These are phyloP conservation scores for Chlorophyllum brunneum DNA, from an alignment of 768 basidiomycete species.

Conservation along the genomic window DNA sequence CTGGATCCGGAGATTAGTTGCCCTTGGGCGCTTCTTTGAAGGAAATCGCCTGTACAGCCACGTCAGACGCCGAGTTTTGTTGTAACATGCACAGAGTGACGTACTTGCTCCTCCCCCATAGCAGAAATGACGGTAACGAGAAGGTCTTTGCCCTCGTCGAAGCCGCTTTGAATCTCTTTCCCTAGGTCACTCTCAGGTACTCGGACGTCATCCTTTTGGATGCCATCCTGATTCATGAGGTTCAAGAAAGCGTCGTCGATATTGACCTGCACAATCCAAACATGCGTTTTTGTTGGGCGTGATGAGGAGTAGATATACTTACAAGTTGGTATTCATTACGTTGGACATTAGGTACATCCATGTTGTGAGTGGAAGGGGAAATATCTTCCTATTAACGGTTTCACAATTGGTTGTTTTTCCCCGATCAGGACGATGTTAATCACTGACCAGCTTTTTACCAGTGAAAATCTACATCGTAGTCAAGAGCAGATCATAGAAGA, in stretches of 20 bases:
- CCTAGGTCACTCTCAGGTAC: conserved; percentile 87
- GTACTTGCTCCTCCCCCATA: conserved; percentile 89
- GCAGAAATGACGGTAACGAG: conserved; percentile 82
- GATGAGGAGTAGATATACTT: conserved; percentile 21
- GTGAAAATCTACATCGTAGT: conserved; percentile 83
- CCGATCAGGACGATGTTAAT: not conserved
- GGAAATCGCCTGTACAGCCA: conserved; percentile 61
- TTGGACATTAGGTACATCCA: conserved; percentile 95
- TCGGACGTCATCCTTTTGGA: conserved; percentile 89
- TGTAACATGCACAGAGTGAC: conserved; percentile 4
- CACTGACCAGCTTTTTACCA: conserved; percentile 86
- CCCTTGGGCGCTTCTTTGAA: conserved; percentile 86
- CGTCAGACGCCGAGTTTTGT: not conserved
- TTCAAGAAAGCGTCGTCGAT: conserved; percentile 95
- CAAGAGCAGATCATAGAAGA: not conserved
- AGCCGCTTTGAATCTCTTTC: conserved; percentile 57
- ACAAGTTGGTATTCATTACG: conserved; percentile 92
- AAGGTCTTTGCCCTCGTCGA: conserved; percentile 86
- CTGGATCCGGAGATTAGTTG: conserved; percentile 45
- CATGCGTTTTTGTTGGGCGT: conserved; percentile 12
- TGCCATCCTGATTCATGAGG: conserved; percentile 82
- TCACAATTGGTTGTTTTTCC: not conserved
- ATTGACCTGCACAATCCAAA: conserved; percentile 55
- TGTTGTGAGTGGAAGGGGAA: conserved; percentile 97
- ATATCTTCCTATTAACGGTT: conserved; percentile 72